A percentile compares a stretch with the other conserved stretches of the same genome.
Conservation (phyloP, 1,139 yeast species). For the Saccharomycopsis hybrid region DNA sequence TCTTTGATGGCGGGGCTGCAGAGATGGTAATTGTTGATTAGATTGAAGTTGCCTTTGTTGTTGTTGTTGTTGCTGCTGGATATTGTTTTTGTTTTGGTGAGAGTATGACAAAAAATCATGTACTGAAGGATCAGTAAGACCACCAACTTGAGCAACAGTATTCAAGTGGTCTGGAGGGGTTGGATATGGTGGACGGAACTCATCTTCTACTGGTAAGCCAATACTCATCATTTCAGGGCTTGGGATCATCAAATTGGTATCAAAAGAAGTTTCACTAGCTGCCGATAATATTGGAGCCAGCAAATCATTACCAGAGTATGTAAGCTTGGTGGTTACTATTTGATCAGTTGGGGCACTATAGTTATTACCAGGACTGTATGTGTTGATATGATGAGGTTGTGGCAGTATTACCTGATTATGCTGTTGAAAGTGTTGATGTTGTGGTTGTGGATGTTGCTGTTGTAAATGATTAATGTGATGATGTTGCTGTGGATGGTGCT, state of each 20-base stretch:
- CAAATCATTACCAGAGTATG: neutral
- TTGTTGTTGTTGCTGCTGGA: neutral
- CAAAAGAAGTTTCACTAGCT: constrained; percentile 6
- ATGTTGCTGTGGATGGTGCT: constrained; percentile 2
- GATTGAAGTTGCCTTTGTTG: neutral
- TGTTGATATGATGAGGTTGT: too few relatives aligned
- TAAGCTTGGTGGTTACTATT: constrained; percentile 1
- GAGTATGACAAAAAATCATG: neutral
- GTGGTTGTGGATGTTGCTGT: too few relatives aligned
- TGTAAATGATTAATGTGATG: neutral
- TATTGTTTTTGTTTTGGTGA: neutral
- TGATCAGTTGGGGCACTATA: neutral
- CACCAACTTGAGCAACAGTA: neutral
- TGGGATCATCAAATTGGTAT: constrained; percentile 1
- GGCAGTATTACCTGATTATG: too few relatives aligned
- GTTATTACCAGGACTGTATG: neutral
- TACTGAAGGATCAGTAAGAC: neutral
- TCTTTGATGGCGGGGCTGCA: neutral
- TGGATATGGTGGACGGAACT: neutral
- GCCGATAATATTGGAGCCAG: constrained; percentile 7
- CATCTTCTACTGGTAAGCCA: neutral
- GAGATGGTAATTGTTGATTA: neutral
- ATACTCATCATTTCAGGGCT: constrained; percentile 1
- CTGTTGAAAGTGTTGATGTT: too few relatives aligned
- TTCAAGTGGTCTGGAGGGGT: constrained; percentile 3